Evolutionary conservation across 2,329 filamentous ascomycete species (phyloP).

Genomic region (Aspergillus sp.): DNA sequence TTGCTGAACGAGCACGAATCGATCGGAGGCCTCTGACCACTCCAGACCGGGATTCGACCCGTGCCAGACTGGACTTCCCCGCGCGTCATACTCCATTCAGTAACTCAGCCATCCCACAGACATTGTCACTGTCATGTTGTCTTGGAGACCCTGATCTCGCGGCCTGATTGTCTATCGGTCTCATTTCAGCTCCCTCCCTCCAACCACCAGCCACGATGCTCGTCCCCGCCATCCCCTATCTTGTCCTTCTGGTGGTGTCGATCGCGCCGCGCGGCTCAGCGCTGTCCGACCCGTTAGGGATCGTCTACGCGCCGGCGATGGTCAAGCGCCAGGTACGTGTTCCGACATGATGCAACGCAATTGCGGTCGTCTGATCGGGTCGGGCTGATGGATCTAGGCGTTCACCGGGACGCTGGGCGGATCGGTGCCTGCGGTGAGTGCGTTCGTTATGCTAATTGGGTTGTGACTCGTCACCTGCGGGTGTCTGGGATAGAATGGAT

Average conservation of each 20-base stretch:
- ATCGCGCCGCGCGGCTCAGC: neutral
- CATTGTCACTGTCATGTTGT: too few relatives aligned
- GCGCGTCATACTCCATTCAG: neutral
- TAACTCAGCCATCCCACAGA: neutral
- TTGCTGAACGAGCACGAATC: too few relatives aligned
- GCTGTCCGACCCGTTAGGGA: conserved; percentile 2
- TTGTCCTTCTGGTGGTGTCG: neutral
- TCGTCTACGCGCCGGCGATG: conserved; percentile 6
- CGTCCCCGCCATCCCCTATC: neutral
- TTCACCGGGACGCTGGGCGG: conserved; percentile 9
- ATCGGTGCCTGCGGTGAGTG: conserved; percentile 10
- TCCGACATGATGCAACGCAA: neutral
- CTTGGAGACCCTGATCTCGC: too few relatives aligned
- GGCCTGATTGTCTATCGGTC: too few relatives aligned
- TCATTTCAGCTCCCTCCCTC: neutral
- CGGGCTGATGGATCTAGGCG: neutral
- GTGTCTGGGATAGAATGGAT: neutral
- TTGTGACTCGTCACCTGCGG: neutral
- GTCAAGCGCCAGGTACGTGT: conserved; percentile 5
- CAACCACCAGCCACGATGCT: neutral
- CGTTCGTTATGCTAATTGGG: neutral
- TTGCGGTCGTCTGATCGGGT: too few relatives aligned
- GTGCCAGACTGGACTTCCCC: neutral
- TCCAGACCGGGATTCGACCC: neutral
- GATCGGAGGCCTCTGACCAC: too few relatives aligned